phyloP scores from a whole-genome alignment of 2,329 filamentous ascomycete genomes.

The Botrytis elliptica region DNA sequence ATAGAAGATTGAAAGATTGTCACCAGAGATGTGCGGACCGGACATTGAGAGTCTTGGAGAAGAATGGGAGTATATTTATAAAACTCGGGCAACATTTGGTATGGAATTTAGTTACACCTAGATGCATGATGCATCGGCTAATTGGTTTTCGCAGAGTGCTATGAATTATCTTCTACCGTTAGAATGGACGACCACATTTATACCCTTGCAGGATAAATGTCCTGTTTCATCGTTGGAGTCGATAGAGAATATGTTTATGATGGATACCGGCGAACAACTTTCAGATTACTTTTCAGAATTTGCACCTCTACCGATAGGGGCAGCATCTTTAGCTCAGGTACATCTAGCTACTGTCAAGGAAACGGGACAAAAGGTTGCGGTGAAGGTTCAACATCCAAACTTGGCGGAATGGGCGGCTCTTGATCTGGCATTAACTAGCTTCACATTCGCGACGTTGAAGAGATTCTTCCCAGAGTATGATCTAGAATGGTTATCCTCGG shows the following conservation, averaged over 20 bases:
- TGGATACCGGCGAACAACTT: constrained; percentile 77
- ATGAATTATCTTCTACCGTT: constrained; percentile 90
- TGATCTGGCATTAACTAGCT: constrained; percentile 80
- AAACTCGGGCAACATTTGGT: constrained; percentile 93
- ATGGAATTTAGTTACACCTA: constrained; percentile 30
- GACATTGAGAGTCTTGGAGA: constrained; percentile 83
- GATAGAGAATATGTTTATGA: constrained; percentile 80
- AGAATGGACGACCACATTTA: constrained; percentile 95
- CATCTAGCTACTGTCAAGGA: constrained; percentile 82
- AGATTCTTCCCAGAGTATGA: constrained; percentile 97
- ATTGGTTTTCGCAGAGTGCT: constrained; percentile 59
- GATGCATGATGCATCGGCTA: constrained; percentile 26
- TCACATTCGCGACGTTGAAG: constrained; percentile 87
- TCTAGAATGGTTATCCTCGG: constrained; percentile 88
- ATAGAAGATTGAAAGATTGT: constrained; percentile 72
- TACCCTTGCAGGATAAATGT: constrained; percentile 93
- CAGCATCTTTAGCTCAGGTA: constrained; percentile 91
- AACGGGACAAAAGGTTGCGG: constrained; percentile 82
- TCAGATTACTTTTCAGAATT: constrained; percentile 87
- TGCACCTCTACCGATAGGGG: constrained; percentile 76
- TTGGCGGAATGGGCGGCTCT: constrained; percentile 87
- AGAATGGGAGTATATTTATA: constrained; percentile 97
- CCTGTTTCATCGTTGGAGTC: constrained; percentile 87
- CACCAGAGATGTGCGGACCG: constrained; percentile 90
- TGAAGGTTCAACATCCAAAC: constrained; percentile 93